Evolutionary conservation across 495 filamentous ascomycete genomes (phyloP).

Genomic region (Diplogelasinospora grovesii): DNA sequence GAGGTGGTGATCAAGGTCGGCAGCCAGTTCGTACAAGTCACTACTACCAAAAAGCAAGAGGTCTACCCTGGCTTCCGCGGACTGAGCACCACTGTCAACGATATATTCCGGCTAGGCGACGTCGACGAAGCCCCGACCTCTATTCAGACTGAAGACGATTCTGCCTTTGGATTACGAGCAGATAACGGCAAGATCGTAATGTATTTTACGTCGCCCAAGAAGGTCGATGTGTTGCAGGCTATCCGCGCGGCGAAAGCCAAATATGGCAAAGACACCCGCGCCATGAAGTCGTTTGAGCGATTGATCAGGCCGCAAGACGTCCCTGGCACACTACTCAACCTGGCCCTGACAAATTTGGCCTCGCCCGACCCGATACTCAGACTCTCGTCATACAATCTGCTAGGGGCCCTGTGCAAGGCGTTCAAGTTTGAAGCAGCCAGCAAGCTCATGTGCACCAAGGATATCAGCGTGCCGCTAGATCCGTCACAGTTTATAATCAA

Average conservation of each 20-base stretch:
- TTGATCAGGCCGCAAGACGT: slow-evolving; percentile 61
- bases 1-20: slow-evolving; percentile 60
- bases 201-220: slow-evolving; percentile 58
- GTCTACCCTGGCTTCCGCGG: slow-evolving; percentile 49
- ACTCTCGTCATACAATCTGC: slow-evolving; percentile 55
- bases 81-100: slow-evolving; percentile 57
- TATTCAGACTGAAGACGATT: slow-evolving; percentile 57
- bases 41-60: slow-evolving; percentile 59
- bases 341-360: slow-evolving; percentile 57
- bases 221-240: slow-evolving; percentile 52
- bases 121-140: slow-evolving; percentile 57
- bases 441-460: slow-evolving; percentile 52
- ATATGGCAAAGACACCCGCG: slow-evolving; percentile 51
- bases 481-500: slow-evolving; percentile 57
- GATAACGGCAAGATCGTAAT: slow-evolving; percentile 62
- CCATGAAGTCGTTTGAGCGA: slow-evolving; percentile 50
- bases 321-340: slow-evolving; percentile 57
- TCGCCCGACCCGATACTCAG: slow-evolving; percentile 50
- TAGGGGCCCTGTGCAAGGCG: slow-evolving; percentile 55
- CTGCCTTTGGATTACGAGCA: slow-evolving; percentile 58
- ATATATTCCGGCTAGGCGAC: slow-evolving; percentile 58
- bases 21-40: slow-evolving; percentile 60
- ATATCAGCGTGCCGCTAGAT: slow-evolving; percentile 52
- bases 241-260: slow-evolving; percentile 54
- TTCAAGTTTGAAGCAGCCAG: slow-evolving; percentile 57